Evolutionary conservation across 495 filamentous ascomycete species (phyloP).

Genomic region (Tuber aestivum): DNA sequence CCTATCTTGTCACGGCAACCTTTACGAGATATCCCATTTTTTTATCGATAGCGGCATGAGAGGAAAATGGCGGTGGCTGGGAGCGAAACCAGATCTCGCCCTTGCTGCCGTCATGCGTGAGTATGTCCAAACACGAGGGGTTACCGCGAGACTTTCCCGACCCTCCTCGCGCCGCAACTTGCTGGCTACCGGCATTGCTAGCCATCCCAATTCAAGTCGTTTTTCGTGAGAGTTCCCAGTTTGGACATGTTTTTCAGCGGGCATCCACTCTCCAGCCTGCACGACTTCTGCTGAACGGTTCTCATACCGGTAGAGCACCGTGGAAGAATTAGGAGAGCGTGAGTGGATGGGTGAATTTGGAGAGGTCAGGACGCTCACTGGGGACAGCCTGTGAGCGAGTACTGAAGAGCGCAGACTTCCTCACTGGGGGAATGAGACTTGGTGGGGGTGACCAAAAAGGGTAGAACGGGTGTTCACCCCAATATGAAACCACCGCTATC

Average conservation of each 20-base stretch:
- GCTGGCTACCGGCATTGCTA: background rate
- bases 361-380: background rate
- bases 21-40: background rate
- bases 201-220: background rate
- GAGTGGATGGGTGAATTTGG: background rate
- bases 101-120: background rate
- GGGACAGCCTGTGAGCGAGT: background rate
- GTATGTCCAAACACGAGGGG: background rate
- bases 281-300: background rate
- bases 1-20: background rate
- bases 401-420: background rate
- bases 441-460: background rate
- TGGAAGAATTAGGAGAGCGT: background rate
- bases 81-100: background rate
- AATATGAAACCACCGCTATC: background rate
- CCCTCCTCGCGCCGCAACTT: background rate
- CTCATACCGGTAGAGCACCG: background rate
- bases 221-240: background rate
- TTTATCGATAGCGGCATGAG: background rate
- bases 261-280: background rate
- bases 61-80: constrained; percentile 2
- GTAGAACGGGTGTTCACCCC: background rate
- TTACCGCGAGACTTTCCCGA: background rate
- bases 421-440: background rate
- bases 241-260: background rate